A percentile compares a stretch with the other conserved stretches of the same genome.
Conservation (phyloP, 768 basidiomycete genomes). For the Russula sp. region DNA sequence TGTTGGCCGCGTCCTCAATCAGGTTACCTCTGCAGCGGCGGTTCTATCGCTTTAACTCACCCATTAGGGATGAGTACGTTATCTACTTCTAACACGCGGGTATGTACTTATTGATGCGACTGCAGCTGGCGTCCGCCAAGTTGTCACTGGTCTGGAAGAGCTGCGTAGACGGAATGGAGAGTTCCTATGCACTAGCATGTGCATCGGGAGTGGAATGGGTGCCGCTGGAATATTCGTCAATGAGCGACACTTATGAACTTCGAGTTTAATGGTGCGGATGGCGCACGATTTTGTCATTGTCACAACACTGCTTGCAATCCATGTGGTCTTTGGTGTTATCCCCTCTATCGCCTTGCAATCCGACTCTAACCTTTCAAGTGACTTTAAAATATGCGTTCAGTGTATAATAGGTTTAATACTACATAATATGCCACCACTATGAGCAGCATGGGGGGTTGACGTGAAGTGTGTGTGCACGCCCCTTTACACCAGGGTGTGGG, state of each 20-base stretch:
- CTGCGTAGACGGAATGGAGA: constrained; percentile 60
- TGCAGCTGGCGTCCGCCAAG: constrained; percentile 75
- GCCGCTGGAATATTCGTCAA: constrained; percentile 77
- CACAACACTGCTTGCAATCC: not conserved
- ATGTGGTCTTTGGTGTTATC: not conserved
- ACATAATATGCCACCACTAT: not conserved
- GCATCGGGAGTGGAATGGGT: constrained; percentile 84
- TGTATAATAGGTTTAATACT: not conserved
- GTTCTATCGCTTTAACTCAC: constrained; percentile 78
- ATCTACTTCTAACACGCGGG: constrained; percentile 13
- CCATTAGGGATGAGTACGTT: constrained; percentile 76
- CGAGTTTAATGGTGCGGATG: not conserved
- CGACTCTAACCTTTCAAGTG: not conserved
- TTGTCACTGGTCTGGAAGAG: constrained; percentile 82
- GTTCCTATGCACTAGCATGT: constrained; percentile 77
- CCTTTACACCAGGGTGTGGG: too few species aligned
- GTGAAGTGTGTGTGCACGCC: too few species aligned
- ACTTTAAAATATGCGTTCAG: not conserved
- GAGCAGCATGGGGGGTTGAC: not conserved
- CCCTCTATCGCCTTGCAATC: not conserved
- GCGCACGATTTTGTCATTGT: too few species aligned
- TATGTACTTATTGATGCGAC: constrained; percentile 3
- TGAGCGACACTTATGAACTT: constrained; percentile 31
- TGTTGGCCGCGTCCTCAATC: not conserved
- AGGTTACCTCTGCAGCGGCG: constrained; percentile 46